Evolutionary conservation across 1,284 basidiomycete genomes (phyloP), one percentile per base, ranked within the genome.

Genomic region (Leccinum pseudoinsigne): DNA sequence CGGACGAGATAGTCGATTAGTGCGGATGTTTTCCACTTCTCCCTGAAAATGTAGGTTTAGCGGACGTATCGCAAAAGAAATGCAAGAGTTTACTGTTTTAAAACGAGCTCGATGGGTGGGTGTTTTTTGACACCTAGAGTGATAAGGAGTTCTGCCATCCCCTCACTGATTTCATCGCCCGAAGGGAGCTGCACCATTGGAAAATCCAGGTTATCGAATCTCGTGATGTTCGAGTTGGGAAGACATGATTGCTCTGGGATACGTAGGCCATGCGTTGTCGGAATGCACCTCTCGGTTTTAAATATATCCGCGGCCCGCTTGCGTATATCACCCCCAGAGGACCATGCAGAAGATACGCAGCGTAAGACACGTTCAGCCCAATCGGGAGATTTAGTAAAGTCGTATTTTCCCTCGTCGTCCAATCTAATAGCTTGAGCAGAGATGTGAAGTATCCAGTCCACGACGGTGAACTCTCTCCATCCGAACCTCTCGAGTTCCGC

Each of bases 321-420:
- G 23, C 1, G 45, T 6, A 21, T 2, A 18, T 47, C 45, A 12
- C 0, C 45, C 10, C 45, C 45, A 6, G 18, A 47, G 45, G 85
- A 85, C 93, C 94, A 97, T 1, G 86, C 83, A 7, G 89, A 84
- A 0, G 88, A 81, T 3, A 97, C 72, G 34, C 88, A 81, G 7
- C 72, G 74, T 2, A 98, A 78, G 1, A 96, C 88, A 34, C 84
- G 84, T 72, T 97, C 95, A 0, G 94, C 86, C 83, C 95, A 97
- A 4, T 79, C 72, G 0, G 89, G 79, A 0, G 90, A 93, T 2
- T 77, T 67, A 3, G 83, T 82, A 36, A 97, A 77, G 73, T 96
- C 87, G 56, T 85, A 83, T 58, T 86, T 85, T 0, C 42, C n/a
- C 5, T 31, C 28, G 0, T 31, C 28, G 1, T 34, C 34, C 11